Conservation (phyloP, 2,329 filamentous ascomycete species). For the Fusarium pseudocircinatum region DNA sequence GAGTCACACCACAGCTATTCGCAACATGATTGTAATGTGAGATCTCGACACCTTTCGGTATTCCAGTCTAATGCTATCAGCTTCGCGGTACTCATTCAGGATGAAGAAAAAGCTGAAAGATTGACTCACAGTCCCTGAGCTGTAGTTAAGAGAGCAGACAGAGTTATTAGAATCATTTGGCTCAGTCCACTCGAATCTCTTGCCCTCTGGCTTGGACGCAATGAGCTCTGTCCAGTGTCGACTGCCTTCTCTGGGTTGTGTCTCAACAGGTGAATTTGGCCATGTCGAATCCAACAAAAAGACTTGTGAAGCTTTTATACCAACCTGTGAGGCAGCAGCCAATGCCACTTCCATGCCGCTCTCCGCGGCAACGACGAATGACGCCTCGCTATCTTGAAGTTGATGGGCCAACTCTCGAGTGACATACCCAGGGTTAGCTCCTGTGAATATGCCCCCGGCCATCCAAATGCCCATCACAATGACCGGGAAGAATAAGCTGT, state of each 20-base stretch:
- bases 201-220: constrained; percentile 59
- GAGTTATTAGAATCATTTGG: constrained; percentile 59
- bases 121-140: constrained; percentile 66
- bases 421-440: constrained; percentile 75
- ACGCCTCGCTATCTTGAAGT: constrained; percentile 74
- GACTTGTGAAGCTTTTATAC: constrained; percentile 63
- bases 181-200: constrained; percentile 71
- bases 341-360: constrained; percentile 69
- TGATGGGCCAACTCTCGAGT: constrained; percentile 79
- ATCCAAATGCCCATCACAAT: constrained; percentile 78
- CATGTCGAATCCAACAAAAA: constrained; percentile 72
- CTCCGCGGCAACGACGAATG: constrained; percentile 72
- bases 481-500: constrained; percentile 76
- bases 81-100: not conserved
- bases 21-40: constrained; percentile 80
- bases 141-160: constrained; percentile 80
- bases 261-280: constrained; percentile 52
- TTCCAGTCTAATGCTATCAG: constrained; percentile 64
- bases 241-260: constrained; percentile 16
- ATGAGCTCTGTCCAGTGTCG: constrained; percentile 73
- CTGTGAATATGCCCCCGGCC: constrained; percentile 81
- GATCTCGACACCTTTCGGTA: constrained; percentile 86
- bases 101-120: no score
- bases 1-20: constrained; percentile 70
- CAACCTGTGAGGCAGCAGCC: constrained; percentile 69